A percentile compares a stretch with the other conserved stretches of the same genome.
These are phyloP conservation scores for Phytophthora sp. DNA, from an alignment of 352 stramenopile genomes.

Conservation along the genomic window DNA sequence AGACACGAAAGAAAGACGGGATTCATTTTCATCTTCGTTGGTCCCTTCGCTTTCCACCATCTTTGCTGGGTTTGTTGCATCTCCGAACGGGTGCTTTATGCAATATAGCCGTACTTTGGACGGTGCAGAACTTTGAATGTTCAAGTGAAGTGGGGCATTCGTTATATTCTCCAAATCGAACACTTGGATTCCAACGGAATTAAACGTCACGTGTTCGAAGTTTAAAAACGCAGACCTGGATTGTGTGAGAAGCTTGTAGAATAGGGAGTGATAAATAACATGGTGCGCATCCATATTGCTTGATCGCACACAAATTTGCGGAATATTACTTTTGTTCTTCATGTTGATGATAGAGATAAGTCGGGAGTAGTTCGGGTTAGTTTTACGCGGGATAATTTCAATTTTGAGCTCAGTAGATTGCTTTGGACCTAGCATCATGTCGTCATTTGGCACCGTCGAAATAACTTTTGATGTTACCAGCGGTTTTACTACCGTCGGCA, in stretches of 20 bases:
- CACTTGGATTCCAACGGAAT: constrained; percentile 86
- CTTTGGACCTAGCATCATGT: constrained; percentile 86
- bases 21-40: constrained; percentile 10
- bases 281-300: constrained; percentile 93
- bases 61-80: constrained; percentile 27
- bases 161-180: constrained; percentile 92
- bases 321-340: constrained; percentile 88
- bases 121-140: constrained; percentile 77
- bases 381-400: constrained; percentile 90
- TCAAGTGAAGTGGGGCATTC: constrained; percentile 79
- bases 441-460: constrained; percentile 88
- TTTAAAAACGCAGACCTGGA: constrained; percentile 88
- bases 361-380: constrained; percentile 89
- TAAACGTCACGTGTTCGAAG: constrained; percentile 88
- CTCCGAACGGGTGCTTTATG: constrained; percentile 55
- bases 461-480: constrained; percentile 91
- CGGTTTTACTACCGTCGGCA: constrained; percentile 87
- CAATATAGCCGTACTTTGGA: constrained; percentile 78
- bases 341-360: constrained; percentile 89
- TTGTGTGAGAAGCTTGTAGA: constrained; percentile 89
- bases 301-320: constrained; percentile 87
- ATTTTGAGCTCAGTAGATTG: constrained; percentile 90
- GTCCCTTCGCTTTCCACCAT: constrained; percentile 12
- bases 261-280: constrained; percentile 91
- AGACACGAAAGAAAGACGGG: constrained; percentile 23